These are phyloP conservation scores for Curvularia lunata DNA, from an alignment of 2,329 filamentous ascomycete genomes.

Conservation along the genomic window DNA sequence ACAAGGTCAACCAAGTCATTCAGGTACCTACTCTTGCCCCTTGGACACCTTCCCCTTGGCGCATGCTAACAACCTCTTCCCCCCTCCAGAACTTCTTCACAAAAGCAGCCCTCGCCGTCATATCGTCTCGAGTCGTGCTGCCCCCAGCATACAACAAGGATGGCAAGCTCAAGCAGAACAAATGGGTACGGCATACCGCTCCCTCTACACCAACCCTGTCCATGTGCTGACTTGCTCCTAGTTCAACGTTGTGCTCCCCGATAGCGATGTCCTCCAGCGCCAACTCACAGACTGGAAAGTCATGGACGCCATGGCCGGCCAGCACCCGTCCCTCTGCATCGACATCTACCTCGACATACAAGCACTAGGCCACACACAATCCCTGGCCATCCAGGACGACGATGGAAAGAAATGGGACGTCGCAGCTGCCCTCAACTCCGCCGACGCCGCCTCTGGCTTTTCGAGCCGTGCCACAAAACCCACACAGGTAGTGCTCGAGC, in stretches of 20 bases:
- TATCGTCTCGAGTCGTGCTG: slow-evolving; percentile 79
- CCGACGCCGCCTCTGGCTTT: slow-evolving; percentile 58
- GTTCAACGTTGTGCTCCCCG: slow-evolving; percentile 95
- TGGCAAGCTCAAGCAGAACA: slow-evolving; percentile 73
- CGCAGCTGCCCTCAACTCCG: slow-evolving; percentile 75
- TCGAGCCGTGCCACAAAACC: slow-evolving; percentile 52
- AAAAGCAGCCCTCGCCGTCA: slow-evolving; percentile 83
- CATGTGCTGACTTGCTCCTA: slow-evolving; percentile 49
- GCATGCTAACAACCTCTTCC: slow-evolving; percentile 32
- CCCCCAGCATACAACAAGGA: slow-evolving; percentile 63
- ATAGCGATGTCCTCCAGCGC: slow-evolving; percentile 85
- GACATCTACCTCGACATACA: slow-evolving; percentile 88
- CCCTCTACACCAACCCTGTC: not conserved
- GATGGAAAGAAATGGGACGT: slow-evolving; percentile 93
- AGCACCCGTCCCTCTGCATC: slow-evolving; percentile 83
- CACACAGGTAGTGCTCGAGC: slow-evolving; percentile 83
- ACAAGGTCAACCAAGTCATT: slow-evolving; percentile 89
- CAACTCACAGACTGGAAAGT: slow-evolving; percentile 82
- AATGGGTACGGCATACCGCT: slow-evolving; percentile 73
- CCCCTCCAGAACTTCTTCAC: slow-evolving; percentile 85
- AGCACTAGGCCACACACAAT: slow-evolving; percentile 80
- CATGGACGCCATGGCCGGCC: slow-evolving; percentile 76
- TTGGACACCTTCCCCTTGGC: not conserved
- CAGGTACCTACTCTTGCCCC: slow-evolving; percentile 64
- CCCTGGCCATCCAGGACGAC: slow-evolving; percentile 85